Base-by-base conservation (phyloP, 306 rosid species). In the Phaseolus lunatus region DNA sequence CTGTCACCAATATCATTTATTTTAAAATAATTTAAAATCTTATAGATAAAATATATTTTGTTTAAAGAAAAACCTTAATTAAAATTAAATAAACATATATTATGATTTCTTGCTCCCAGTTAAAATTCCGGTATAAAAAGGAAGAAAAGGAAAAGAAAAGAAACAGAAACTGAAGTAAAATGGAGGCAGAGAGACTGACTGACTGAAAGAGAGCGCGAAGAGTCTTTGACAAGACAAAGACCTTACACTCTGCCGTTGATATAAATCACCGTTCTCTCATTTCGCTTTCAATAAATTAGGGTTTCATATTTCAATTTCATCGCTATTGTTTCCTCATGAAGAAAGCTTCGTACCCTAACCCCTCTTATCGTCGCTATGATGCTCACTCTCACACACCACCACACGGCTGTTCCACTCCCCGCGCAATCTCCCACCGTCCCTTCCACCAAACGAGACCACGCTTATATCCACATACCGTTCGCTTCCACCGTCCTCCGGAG, bases 251-350 rank as follows among this genome's bases (percentile, higher is more conserved):
- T 1, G 6, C 6, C 35, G 4, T 31, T 31, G 7, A 0, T 31
- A 15, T 33, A 5, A 6, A 23, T 0, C 56, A 11, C 18, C 14
- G 5, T 1, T 13, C 3, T 5, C 44, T 22, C 56, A 26, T 57
- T 37, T 1, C 9, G 12, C 23, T 31, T 20, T 5, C 7, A 2
- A 53, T 1, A 20, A 1, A 0, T 68, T 82, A 79, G 86, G 87
- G 88, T 75, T 84, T 83, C 50, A 12, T 4, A 39, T 18, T 26
- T 59, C 48, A 23, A 16, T 6, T 43, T 43, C 48, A 43, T 43
- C 3, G 0, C 1, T n/a, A 62, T 80, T 15, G 18, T 27, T 58
- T 61, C 81, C 5, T 76, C 76, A 92, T 88, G 97, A 85, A 56
- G 69, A 73, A 66, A 44, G 13, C 78, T 19, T 2, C 19, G 15